Percentiles rank a stretch among this genome's conserved stretches.
These are phyloP conservation scores for Stagonosporopsis rhizophila DNA, from an alignment of 2,329 filamentous ascomycete genomes.

Conservation along the genomic window DNA sequence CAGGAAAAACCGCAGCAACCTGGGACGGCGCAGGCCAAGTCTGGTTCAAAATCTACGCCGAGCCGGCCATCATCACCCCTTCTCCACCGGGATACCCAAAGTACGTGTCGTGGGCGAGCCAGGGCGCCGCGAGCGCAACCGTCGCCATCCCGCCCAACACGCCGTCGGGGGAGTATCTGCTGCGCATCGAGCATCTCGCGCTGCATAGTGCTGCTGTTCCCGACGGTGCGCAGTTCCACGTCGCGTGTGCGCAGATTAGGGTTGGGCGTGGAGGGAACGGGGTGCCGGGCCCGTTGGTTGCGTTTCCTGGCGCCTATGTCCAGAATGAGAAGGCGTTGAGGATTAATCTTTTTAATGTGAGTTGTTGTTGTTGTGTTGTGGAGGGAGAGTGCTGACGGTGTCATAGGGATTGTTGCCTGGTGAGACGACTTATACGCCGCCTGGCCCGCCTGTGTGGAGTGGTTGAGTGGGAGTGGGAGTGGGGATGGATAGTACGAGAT, in stretches of 20 bases:
- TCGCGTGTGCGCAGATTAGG: constrained; percentile 56
- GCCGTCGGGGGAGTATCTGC: constrained; percentile 55
- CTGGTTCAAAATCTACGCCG: constrained; percentile 48
- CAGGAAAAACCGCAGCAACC: constrained; percentile 32
- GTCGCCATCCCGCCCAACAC: constrained; percentile 51
- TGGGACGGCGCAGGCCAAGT: constrained; percentile 46
- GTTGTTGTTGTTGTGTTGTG: background rate
- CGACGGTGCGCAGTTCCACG: constrained; percentile 55
- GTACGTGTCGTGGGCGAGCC: constrained; percentile 30
- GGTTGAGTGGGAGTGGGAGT: constrained; percentile 12
- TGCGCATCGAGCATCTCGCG: constrained; percentile 57
- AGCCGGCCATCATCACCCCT: constrained; percentile 26
- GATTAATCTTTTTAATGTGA: constrained; percentile 41
- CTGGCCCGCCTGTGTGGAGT: constrained; percentile 41
- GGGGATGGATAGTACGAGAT: background rate
- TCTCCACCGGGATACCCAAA: background rate
- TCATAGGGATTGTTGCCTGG: background rate
- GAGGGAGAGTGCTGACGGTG: background rate
- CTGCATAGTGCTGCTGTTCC: constrained; percentile 48
- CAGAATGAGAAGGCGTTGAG: constrained; percentile 42
- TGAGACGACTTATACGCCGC: constrained; percentile 36
- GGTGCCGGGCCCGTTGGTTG: constrained; percentile 47
- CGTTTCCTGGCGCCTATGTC: constrained; percentile 53
- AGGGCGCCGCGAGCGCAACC: constrained; percentile 33
- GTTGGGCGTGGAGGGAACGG: constrained; percentile 50